These are phyloP conservation scores for Sugiyamaella valdiviana DNA, from an alignment of 805 yeast species.

Conservation along the genomic window DNA sequence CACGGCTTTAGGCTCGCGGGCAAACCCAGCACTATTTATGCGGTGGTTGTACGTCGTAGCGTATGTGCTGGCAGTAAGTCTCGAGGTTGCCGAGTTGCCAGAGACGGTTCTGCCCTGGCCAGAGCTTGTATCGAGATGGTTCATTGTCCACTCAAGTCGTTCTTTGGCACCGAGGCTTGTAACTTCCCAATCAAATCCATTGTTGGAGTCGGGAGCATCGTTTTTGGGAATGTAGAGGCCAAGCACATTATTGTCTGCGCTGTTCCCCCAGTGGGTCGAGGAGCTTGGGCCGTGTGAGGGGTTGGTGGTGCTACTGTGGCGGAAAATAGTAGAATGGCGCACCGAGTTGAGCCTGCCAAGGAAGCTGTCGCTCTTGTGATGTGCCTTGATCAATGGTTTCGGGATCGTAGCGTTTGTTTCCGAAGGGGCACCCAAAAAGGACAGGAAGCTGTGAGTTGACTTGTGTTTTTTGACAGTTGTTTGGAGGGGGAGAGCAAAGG, in stretches of 20 bases:
- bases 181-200: slow-evolving; percentile 19
- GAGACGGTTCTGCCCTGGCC: slow-evolving; percentile 12
- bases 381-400: slow-evolving; percentile 11
- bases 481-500: not conserved
- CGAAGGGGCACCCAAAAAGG: slow-evolving; percentile 8
- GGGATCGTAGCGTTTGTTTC: slow-evolving; percentile 1
- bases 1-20: slow-evolving; percentile 9
- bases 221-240: not conserved
- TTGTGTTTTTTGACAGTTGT: slow-evolving; percentile 12
- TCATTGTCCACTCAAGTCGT: slow-evolving; percentile 14
- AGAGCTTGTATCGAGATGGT: slow-evolving; percentile 4
- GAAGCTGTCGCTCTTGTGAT: slow-evolving; percentile 14
- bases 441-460: slow-evolving; percentile 10
- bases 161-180: slow-evolving; percentile 14
- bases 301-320: not conserved
- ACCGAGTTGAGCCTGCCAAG: slow-evolving; percentile 7
- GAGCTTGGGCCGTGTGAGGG: not conserved
- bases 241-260: not conserved
- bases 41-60: slow-evolving; percentile 4
- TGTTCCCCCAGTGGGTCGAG: not conserved
- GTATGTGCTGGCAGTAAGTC: slow-evolving; percentile 4
- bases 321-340: not conserved
- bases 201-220: not conserved
- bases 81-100: slow-evolving; percentile 5
- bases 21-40: slow-evolving; percentile 19